phyloP scores from a whole-genome alignment of 257 asterid species.

The Solanum etuberosum region DNA sequence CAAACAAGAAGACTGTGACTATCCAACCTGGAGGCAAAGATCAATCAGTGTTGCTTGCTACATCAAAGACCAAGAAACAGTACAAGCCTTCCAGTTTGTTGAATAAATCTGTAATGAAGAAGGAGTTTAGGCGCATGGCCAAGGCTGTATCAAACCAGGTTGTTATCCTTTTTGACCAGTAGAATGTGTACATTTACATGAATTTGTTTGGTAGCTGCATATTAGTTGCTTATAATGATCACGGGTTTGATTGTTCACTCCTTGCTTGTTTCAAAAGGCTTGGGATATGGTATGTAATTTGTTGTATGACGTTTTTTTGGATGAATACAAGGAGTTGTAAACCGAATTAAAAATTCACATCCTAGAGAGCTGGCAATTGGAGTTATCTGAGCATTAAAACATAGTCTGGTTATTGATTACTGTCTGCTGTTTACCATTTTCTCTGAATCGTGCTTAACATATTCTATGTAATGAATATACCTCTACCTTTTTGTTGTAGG shows the following conservation, averaged over 20 bases:
- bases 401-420: not conserved
- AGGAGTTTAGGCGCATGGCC: constrained; percentile 75
- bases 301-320: not conserved
- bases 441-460: not conserved
- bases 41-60: constrained; percentile 61
- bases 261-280: not conserved
- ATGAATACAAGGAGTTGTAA: not conserved
- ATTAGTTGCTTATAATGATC: not conserved
- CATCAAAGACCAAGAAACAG: constrained; percentile 86
- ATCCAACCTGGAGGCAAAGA: constrained; percentile 69
- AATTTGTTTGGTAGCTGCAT: not conserved
- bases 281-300: not conserved
- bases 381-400: not conserved
- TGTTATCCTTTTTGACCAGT: not conserved
- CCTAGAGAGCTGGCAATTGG: not conserved
- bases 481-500: not conserved
- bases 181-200: not conserved
- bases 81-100: constrained; percentile 45
- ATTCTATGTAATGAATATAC: not conserved
- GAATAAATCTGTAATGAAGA: constrained; percentile 73
- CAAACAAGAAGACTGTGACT: constrained; percentile 85
- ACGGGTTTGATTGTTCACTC: not conserved
- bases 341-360: not conserved
- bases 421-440: not conserved
- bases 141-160: constrained; percentile 93